phyloP scores from a whole-genome alignment of 768 basidiomycete genomes.

The Daedalea quercina region DNA sequence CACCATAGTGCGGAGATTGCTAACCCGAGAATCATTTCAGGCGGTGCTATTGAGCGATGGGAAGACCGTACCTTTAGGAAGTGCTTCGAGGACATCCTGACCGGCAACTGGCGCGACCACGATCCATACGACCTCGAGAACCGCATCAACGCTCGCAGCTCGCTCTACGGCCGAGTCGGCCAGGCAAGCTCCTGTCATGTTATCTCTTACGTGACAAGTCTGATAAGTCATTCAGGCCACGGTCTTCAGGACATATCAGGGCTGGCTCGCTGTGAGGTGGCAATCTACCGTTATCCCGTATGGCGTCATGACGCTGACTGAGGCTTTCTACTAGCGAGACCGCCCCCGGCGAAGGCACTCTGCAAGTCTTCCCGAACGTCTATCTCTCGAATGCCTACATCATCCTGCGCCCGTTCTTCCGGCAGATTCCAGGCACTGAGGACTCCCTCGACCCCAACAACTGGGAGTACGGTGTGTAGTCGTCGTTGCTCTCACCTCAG shows the following conservation, averaged over 20 bases:
- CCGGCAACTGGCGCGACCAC: conserved; percentile 55
- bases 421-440: conserved; percentile 30
- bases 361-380: conserved; percentile 64
- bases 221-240: conserved; percentile 10
- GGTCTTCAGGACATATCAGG: conserved; percentile 53
- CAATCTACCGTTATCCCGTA: not conserved
- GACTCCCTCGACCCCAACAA: conserved; percentile 21
- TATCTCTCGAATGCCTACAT: conserved; percentile 62
- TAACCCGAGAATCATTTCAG: conserved; percentile 26
- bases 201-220: not conserved
- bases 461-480: conserved; percentile 18
- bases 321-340: conserved; percentile 47
- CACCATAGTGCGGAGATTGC: conserved; percentile 3
- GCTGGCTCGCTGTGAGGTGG: conserved; percentile 67
- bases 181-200: conserved; percentile 29
- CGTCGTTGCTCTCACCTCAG: not conserved
- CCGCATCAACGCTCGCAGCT: conserved; percentile 52
- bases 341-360: conserved; percentile 61
- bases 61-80: conserved; percentile 52
- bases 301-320: not conserved
- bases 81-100: conserved; percentile 57
- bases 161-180: conserved; percentile 52
- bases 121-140: conserved; percentile 61
- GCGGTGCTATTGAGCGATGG: conserved; percentile 73
- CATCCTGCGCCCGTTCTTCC: conserved; percentile 75